Conservation (phyloP, 805 yeast species). For the Cyberlindnera bimundalis region DNA sequence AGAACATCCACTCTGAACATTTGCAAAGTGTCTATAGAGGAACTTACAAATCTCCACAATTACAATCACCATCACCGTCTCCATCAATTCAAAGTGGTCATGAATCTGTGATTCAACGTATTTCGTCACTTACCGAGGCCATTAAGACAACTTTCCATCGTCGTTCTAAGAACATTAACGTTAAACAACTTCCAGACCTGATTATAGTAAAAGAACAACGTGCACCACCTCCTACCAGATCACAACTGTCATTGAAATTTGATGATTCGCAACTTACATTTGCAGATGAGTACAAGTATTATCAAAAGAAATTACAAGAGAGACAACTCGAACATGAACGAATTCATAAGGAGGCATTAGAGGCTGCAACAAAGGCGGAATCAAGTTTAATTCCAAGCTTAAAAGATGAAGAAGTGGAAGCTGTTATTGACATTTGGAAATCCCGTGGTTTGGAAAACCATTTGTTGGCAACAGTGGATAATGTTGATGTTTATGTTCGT, state of each 20-base stretch:
- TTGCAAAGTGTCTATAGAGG: conserved; percentile 34
- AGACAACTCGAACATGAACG: conserved; percentile 36
- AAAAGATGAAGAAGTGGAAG: conserved; percentile 21
- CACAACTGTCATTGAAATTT: conserved; percentile 22
- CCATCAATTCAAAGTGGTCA: conserved; percentile 9
- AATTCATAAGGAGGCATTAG: conserved; percentile 34
- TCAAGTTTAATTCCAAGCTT: conserved; percentile 29
- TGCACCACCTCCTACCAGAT: conserved; percentile 20
- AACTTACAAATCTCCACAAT: conserved; percentile 33
- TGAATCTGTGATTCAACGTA: conserved; percentile 7
- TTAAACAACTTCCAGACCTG: conserved; percentile 10
- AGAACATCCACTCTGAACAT: conserved; percentile 22
- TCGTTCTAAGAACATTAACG: conserved; percentile 2
- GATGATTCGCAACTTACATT: conserved; percentile 30
- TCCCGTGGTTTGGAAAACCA: conserved; percentile 25
- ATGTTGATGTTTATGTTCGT: conserved; percentile 56
- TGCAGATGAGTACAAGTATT: conserved; percentile 38
- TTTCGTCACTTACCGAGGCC: conserved; percentile 7
- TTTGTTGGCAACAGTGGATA: conserved; percentile 29
- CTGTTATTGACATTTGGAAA: conserved; percentile 29
- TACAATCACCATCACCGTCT: conserved; percentile 26
- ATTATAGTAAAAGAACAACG: conserved; percentile 20
- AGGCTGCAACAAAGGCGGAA: conserved; percentile 23
- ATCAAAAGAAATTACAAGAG: conserved; percentile 42
- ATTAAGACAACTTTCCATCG: conserved; percentile 5